phyloP scores from a whole-genome alignment of 768 basidiomycete genomes.

The Coprinopsis strossmayeri region DNA sequence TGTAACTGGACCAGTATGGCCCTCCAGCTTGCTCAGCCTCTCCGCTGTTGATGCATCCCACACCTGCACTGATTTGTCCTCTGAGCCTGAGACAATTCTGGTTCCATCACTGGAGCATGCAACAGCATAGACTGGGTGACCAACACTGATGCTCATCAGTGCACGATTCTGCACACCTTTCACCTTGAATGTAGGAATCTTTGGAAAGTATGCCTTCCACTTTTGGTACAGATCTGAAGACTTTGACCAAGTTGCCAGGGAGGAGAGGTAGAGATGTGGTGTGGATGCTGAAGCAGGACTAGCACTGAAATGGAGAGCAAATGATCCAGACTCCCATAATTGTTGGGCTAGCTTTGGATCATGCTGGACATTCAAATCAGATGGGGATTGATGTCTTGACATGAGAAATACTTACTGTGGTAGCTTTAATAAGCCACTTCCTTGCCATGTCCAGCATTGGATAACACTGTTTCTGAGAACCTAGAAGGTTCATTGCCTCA shows the following conservation, averaged over 20 bases:
- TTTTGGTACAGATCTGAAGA: background rate
- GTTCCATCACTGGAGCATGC: background rate
- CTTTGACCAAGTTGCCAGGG: background rate
- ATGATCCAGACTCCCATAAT: background rate
- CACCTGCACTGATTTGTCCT: background rate
- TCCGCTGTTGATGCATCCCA: slow-evolving; percentile 4
- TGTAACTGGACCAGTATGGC: background rate
- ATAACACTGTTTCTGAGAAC: slow-evolving; percentile 11
- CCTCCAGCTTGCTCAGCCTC: background rate
- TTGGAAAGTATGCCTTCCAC: background rate
- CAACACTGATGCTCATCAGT: background rate
- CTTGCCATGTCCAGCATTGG: slow-evolving; percentile 12
- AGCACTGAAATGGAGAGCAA: slow-evolving; percentile 3
- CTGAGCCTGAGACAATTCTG: slow-evolving; percentile 1
- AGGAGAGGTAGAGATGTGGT: slow-evolving; percentile 4
- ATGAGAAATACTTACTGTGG: background rate
- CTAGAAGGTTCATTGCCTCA: slow-evolving; percentile 21
- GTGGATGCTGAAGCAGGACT: slow-evolving; percentile 4
- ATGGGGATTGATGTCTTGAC: background rate
- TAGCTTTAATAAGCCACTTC: background rate
- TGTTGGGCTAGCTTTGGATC: background rate
- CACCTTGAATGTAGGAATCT: background rate
- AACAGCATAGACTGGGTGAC: background rate
- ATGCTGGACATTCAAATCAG: background rate
- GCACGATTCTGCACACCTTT: too few relatives aligned